Percentiles rank a stretch among this genome's conserved stretches.
phyloP scores from a whole-genome alignment of 129 eudicot genomes.

The Oenanthe sinensis region DNA sequence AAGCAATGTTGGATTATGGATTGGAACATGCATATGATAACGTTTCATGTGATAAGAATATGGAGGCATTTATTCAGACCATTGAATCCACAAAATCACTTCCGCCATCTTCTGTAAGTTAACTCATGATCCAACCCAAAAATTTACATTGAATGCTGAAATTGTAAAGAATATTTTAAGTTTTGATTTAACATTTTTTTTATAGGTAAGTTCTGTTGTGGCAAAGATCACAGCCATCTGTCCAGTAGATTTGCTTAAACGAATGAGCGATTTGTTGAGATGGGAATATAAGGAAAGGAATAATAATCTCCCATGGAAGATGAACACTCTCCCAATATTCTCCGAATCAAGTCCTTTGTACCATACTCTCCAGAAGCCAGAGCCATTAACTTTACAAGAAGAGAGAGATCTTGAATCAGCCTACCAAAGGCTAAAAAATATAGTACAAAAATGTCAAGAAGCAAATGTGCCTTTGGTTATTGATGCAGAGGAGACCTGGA shows the following conservation, averaged over 20 bases:
- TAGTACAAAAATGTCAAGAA: slow-evolving; percentile 45
- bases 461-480: slow-evolving; percentile 61
- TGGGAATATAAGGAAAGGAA: slow-evolving; percentile 66
- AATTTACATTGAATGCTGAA: neutral
- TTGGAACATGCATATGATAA: slow-evolving; percentile 79
- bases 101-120: slow-evolving; percentile 55
- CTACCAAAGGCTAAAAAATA: slow-evolving; percentile 43
- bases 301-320: slow-evolving; percentile 84
- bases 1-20: slow-evolving; percentile 82
- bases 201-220: slow-evolving; percentile 84
- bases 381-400: slow-evolving; percentile 60
- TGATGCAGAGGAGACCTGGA: slow-evolving; percentile 86
- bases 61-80: slow-evolving; percentile 42
- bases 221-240: slow-evolving; percentile 87
- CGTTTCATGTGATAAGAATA: slow-evolving; percentile 54
- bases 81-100: slow-evolving; percentile 50
- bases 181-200: neutral
- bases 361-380: slow-evolving; percentile 66
- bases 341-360: slow-evolving; percentile 75
- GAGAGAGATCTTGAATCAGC: slow-evolving; percentile 68
- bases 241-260: slow-evolving; percentile 41
- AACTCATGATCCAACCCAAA: neutral
- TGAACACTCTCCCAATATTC: slow-evolving; percentile 57
- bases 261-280: slow-evolving; percentile 79
- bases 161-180: neutral